These are phyloP conservation scores for Coelastrella sp. DNA, from an alignment of 139 green algal genomes.

Conservation along the genomic window DNA sequence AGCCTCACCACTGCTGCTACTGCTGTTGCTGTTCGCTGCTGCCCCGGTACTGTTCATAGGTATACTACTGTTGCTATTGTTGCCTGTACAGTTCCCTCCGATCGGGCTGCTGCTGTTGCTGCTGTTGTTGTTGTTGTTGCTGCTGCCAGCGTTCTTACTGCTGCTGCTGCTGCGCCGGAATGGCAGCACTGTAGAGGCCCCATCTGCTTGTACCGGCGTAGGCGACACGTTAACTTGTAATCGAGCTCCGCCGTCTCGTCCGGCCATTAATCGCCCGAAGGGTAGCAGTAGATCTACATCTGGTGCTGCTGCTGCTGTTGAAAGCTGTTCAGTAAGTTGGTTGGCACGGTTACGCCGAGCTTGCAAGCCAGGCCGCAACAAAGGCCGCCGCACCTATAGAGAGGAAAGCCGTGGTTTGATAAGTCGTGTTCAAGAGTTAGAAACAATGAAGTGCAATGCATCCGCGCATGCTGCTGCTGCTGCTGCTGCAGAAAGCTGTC, in stretches of 20 bases:
- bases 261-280: constrained; percentile 1
- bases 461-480: not conserved
- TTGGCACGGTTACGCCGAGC: constrained; percentile 16
- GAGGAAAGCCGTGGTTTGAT: too few species aligned
- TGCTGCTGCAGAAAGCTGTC: constrained; percentile 44
- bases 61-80: constrained; percentile 15
- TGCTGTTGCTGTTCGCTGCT: constrained; percentile 5
- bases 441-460: not conserved
- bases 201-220: not conserved
- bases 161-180: constrained; percentile 8
- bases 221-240: constrained; percentile 18
- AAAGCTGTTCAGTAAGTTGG: constrained; percentile 44
- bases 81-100: not conserved
- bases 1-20: constrained; percentile 16
- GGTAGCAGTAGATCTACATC: constrained; percentile 46
- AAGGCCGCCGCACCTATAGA: not conserved
- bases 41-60: not conserved
- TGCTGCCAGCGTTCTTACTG: constrained; percentile 31
- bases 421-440: too few species aligned
- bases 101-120: constrained; percentile 6
- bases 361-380: constrained; percentile 19
- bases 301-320: constrained; percentile 28
- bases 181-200: not conserved
- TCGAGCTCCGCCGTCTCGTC: not conserved
- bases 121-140: not conserved